Evolutionary conservation across 2,329 filamentous ascomycete genomes (phyloP).

Genomic region (Didymella pinodella): DNA sequence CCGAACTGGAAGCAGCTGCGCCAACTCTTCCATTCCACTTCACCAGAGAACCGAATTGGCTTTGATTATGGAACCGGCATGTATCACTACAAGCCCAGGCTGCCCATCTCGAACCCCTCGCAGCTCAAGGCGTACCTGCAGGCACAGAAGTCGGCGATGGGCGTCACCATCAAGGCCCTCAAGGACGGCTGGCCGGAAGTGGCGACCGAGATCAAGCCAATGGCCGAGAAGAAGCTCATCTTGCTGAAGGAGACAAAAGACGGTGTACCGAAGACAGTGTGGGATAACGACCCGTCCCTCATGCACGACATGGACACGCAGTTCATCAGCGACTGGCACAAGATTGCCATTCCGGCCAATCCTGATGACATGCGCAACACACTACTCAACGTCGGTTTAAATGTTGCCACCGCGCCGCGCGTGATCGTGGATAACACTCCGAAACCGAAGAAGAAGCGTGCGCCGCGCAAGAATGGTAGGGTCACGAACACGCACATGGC

Average conservation of each 20-base stretch:
- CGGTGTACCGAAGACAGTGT: constrained; percentile 79
- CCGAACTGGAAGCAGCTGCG: constrained; percentile 66
- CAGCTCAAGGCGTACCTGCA: constrained; percentile 84
- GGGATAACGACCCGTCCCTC: constrained; percentile 84
- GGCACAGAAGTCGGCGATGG: constrained; percentile 78
- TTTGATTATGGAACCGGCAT: constrained; percentile 67
- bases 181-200: constrained; percentile 96
- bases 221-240: constrained; percentile 81
- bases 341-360: constrained; percentile 74
- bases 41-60: constrained; percentile 68
- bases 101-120: constrained; percentile 79
- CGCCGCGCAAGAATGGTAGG: constrained; percentile 76
- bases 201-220: constrained; percentile 75
- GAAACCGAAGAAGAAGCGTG: constrained; percentile 77
- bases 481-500: constrained; percentile 89
- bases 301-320: constrained; percentile 79
- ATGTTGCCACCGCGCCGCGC: constrained; percentile 83
- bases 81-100: constrained; percentile 85
- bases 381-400: constrained; percentile 78
- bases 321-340: constrained; percentile 84
- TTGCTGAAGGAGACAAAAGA: constrained; percentile 92
- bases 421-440: constrained; percentile 63
- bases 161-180: constrained; percentile 84
- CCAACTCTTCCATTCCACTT: constrained; percentile 66
- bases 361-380: constrained; percentile 79